These are phyloP conservation scores for Favolaschia claudopus DNA, from an alignment of 768 basidiomycete species.

Conservation along the genomic window DNA sequence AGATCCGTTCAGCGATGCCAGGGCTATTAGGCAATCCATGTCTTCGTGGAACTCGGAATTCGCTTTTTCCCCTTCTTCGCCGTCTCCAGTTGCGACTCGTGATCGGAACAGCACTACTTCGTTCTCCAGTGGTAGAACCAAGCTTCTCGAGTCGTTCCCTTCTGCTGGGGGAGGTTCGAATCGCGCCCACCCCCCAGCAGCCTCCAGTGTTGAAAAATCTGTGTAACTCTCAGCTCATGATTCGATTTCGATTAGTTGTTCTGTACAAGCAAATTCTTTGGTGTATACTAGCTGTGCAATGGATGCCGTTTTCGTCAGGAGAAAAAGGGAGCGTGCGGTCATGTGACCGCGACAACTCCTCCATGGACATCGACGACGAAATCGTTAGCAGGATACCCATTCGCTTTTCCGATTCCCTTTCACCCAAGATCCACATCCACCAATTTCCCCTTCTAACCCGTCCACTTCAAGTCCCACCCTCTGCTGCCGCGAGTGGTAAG, in stretches of 20 bases:
- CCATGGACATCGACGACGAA: slow-evolving; percentile 59
- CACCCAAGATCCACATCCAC: slow-evolving; percentile 75
- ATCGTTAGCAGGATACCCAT: slow-evolving; percentile 75
- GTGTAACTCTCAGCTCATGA: too few species aligned
- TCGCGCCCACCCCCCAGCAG: too few species aligned
- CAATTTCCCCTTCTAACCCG: slow-evolving; percentile 82
- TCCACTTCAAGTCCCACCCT: slow-evolving; percentile 79
- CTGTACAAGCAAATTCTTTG: too few species aligned
- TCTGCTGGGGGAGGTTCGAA: too few species aligned
- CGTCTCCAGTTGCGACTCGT: slow-evolving; percentile 14
- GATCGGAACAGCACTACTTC: slow-evolving; percentile 22
- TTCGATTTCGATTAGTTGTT: too few species aligned
- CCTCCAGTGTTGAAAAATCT: too few species aligned
- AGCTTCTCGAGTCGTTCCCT: not conserved
- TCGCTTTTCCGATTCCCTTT: slow-evolving; percentile 68
- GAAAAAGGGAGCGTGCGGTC: too few species aligned
- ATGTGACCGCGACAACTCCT: too few species aligned
- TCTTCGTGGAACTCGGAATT: slow-evolving; percentile 19
- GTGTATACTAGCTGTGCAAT: too few species aligned
- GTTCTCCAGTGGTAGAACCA: not conserved
- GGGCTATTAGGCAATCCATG: slow-evolving; percentile 16
- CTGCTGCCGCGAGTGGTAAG: slow-evolving; percentile 76
- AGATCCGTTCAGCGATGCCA: slow-evolving; percentile 26
- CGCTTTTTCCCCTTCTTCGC: slow-evolving; percentile 17
- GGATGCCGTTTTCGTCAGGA: too few species aligned